Evolutionary conservation across 169 alveolate genomes (phyloP), one percentile per base, ranked within the genome.

Genomic region (Plasmodium knowlesi): DNA sequence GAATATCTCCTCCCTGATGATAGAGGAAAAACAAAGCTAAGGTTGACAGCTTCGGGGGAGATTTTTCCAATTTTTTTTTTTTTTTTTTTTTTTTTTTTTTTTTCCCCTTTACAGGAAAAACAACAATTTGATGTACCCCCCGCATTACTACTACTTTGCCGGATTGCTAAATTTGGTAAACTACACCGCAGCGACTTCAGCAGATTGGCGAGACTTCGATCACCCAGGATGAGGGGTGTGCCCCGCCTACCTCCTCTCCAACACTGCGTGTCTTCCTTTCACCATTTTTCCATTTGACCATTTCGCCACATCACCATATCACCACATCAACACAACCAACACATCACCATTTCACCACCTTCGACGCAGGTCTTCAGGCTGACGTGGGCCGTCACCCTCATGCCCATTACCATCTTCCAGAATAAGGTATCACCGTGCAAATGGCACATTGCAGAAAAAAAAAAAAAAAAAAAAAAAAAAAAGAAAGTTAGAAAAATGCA

Each of bases 321-420:
- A n/a, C n/a, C n/a, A n/a, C n/a, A n/a, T n/a, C n/a, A n/a, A n/a
- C n/a, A n/a, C n/a, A n/a, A n/a, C n/a, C n/a, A n/a, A n/a, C n/a
- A n/a, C n/a, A n/a, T n/a, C n/a, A n/a, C n/a, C 9, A n/a, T n/a
- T 46, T 41, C 79, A 25, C 53, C n/a, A 61, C 41, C 50, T 22
- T 34, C 80, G 46, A 39, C 25, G 81, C 89, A 90, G 93, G 74
- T 95, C 76, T 96, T 96, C n/a, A 83, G 98, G 30, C 82, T 96
- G 28, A 95, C 98, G 73, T 96, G 98, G 98, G 98, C 98, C 1
- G 93, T 95, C 93, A 96, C 97, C 28, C 93, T 96, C 28, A 94
- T 96, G 94, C 98, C 98, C 5, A 92, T 95, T 5, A 92, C 93
- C 81, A 78, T 95, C 16, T 85, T 94, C 37, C 96, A 82, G 46